Base-by-base conservation (phyloP, 345 rosid genomes). In the Camelina hispida region DNA sequence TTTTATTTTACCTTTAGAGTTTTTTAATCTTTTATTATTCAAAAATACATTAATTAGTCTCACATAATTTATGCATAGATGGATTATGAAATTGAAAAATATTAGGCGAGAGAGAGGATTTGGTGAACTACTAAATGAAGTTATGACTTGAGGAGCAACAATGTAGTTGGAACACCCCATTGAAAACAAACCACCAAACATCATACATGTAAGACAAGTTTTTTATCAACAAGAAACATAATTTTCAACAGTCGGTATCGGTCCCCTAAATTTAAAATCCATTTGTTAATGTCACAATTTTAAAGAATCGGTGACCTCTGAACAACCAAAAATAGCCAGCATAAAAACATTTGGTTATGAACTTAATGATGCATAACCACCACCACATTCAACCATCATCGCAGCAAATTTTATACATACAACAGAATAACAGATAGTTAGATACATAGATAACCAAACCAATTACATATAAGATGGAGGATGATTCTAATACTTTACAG, bases 81-180 rank as follows among this genome's bases (percentile, higher is more conserved):
- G 40, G 2, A 51, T 25, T 40, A 5, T 15, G 43, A 15, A 61
- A n/a, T 20, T 12, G 14, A 4, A 62, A 11, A 53, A 7, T 42
- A 53, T 17, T 42, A 62, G 56, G 32, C 32, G 13, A 62, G 11
- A 32, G 13, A 61, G 11, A 32, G 65, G 76, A 48, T 77, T 77
- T 77, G 76, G 75, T 77, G 80, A 77, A 55, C 80, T 55, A 76
- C 80, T 76, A 32, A 62, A 32, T 22, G 57, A 61, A 53, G 74
- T 51, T 51, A 42, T 60, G 79, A 76, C 70, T 69, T 63, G n/a
- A 46, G 20, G n/a, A 46, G 20, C 22, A 69, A 69, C 32, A 46
- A 46, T 63, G 38, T 70, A 37, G 80, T 77, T 77, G 80, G 76
- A 62, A 56, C 48, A 63, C 37, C 37, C 44, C 53, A 17, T 46